phyloP scores from a whole-genome alignment of 1,139 yeast genomes.

The Zygosaccharomyces pseudobailii region DNA sequence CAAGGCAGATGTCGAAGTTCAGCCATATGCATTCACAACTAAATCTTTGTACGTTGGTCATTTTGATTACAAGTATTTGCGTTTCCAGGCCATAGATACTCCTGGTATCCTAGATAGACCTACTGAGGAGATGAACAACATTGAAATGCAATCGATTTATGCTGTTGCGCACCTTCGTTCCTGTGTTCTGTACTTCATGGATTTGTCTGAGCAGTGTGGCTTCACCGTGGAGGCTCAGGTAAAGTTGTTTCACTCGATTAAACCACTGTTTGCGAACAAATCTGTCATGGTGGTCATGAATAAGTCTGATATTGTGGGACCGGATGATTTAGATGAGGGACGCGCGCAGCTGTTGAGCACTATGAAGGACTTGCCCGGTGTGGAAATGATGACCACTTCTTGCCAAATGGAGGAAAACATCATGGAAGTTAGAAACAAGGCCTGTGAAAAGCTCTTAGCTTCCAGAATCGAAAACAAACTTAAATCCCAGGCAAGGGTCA shows the following conservation, averaged over 20 bases:
- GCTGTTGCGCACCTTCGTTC: constrained; percentile 98
- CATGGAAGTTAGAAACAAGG: constrained; percentile 93
- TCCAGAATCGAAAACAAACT: constrained; percentile 95
- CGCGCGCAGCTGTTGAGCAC: constrained; percentile 68
- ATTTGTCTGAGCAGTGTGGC: constrained; percentile 97
- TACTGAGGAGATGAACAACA: constrained; percentile 98
- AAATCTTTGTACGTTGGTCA: constrained; percentile 94
- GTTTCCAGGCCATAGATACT: constrained; percentile 98
- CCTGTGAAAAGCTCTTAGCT: constrained; percentile 92
- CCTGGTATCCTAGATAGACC: constrained; percentile 99
- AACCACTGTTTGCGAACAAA: constrained; percentile 95
- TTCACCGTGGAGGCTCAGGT: constrained; percentile 97
- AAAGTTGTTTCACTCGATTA: constrained; percentile 90
- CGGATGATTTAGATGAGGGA: constrained; percentile 76
- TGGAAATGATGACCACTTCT: constrained; percentile 88
- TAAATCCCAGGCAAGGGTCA: constrained; percentile 87
- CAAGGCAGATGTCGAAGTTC: constrained; percentile 97
- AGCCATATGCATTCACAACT: constrained; percentile 98
- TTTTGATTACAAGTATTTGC: constrained; percentile 92
- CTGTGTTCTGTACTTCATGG: constrained; percentile 95
- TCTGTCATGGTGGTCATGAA: constrained; percentile 93
- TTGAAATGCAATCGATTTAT: constrained; percentile 98
- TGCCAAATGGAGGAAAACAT: constrained; percentile 94
- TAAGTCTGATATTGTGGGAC: constrained; percentile 83
- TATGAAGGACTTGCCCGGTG: constrained; percentile 63